Conservation (phyloP, 805 yeast genomes). For the Candida boidinii region DNA sequence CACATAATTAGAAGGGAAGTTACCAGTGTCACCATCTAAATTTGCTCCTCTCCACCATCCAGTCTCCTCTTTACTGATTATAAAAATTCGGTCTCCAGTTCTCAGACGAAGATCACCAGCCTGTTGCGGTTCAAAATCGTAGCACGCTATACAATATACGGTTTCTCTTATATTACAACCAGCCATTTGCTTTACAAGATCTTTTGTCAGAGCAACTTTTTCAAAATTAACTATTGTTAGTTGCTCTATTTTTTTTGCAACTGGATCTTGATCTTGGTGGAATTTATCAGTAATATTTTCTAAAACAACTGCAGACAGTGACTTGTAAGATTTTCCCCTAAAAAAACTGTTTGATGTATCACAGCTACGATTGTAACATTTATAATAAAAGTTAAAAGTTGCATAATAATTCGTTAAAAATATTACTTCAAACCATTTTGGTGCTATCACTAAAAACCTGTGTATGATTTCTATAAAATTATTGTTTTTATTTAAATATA, state of each 20-base stretch:
- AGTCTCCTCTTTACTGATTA: constrained; percentile 26
- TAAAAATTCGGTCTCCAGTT: constrained; percentile 33
- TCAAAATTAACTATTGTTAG: constrained; percentile 11
- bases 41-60: constrained; percentile 45
- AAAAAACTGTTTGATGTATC: constrained; percentile 5
- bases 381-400: constrained; percentile 25
- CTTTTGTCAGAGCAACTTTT: constrained; percentile 8
- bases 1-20: constrained; percentile 40
- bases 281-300: constrained; percentile 1
- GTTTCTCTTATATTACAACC: constrained; percentile 5
- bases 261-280: constrained; percentile 4
- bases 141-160: constrained; percentile 30
- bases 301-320: constrained; percentile 2
- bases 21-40: constrained; percentile 32
- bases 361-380: constrained; percentile 6
- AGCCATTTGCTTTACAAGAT: constrained; percentile 2
- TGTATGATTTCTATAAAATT: not conserved
- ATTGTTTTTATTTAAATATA: too few species aligned
- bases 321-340: constrained; percentile 4
- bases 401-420: constrained; percentile 3
- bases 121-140: constrained; percentile 26
- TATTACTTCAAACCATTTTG: not conserved
- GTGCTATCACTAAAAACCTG: not conserved
- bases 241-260: constrained; percentile 3
- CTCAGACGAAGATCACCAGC: constrained; percentile 34